Base-by-base conservation (phyloP, 345 rosid species). In the Turritis glabra region DNA sequence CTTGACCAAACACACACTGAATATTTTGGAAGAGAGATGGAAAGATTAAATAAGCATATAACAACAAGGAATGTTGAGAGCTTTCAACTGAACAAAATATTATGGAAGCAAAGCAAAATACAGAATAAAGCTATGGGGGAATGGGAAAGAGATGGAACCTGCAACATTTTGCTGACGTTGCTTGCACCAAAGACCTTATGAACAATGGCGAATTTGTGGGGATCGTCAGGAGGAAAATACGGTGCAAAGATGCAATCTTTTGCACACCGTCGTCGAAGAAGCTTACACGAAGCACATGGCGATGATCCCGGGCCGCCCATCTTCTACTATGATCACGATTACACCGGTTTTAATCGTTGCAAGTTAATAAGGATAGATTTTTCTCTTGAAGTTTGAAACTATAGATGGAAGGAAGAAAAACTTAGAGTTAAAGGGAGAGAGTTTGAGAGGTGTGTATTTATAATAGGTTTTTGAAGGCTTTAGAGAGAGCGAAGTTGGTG, bases 131-230 rank as follows among this genome's bases (percentile, higher is more conserved):
- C 51, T 15, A 40, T 18, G 64, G 7, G 52, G 47, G 35, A 59
- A 65, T 27, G 33, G 53, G 53, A 69, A 64, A 57, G 54, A 54
- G 29, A 44, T 30, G 33, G 33, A 35, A 87, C 97, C 95, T 91
- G 95, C 69, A 91, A 79, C 96, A 91, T 89, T 80, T 91, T 91
- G 84, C 91, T 87, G 64, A 91, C 85, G 80, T 89, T 91, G 77
- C 97, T 91, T 0, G 97, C 97, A 1, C 97, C 97, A 26, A 91
- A 91, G 68, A 91, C 86, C 81, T 89, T 91, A 81, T 91, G 97
- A 74, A 91, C 97, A 62, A 84, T 85, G 54, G 90, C 90, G 62
- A 91, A 91, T 78, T 89, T 91, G 56, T 84, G 90, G 53, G 95
- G 97, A 69, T 91, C 95, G 2, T 89, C 88, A 18, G 97, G 79